Percentiles rank a stretch among this genome's conserved stretches.
phyloP scores from a whole-genome alignment of 2,329 filamentous ascomycete species.

The Neonectria ditissima region DNA sequence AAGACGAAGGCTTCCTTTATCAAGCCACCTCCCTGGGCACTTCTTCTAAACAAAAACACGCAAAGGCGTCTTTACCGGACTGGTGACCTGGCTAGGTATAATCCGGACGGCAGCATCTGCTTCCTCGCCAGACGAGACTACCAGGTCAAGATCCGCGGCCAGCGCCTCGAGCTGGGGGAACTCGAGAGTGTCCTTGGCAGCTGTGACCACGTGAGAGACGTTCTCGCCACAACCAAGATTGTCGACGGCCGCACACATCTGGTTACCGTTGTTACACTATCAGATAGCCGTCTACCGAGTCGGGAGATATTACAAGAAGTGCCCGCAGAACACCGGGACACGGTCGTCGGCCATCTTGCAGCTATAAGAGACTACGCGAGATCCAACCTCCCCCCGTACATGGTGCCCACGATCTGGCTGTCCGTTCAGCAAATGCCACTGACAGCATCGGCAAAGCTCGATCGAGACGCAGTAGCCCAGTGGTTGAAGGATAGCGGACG shows the following conservation, averaged over 20 bases:
- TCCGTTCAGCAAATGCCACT: slow-evolving; percentile 26
- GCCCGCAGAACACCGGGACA: neutral
- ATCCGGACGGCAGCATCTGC: slow-evolving; percentile 50
- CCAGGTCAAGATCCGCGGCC: slow-evolving; percentile 68
- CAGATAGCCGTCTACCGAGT: too few relatives aligned
- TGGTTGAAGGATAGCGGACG: slow-evolving; percentile 5
- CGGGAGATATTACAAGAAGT: neutral
- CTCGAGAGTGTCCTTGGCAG: slow-evolving; percentile 14
- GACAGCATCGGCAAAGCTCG: slow-evolving; percentile 31
- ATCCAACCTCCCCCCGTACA: slow-evolving; percentile 29
- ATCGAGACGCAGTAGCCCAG: slow-evolving; percentile 19
- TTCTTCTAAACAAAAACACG: slow-evolving; percentile 24
- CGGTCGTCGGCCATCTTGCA: slow-evolving; percentile 9
- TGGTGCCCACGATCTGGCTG: slow-evolving; percentile 35
- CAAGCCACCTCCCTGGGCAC: slow-evolving; percentile 43
- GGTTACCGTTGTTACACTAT: neutral
- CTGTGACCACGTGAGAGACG: too few relatives aligned
- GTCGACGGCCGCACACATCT: neutral
- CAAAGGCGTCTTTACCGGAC: slow-evolving; percentile 36
- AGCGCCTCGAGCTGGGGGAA: slow-evolving; percentile 58
- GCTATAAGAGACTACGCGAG: too few relatives aligned
- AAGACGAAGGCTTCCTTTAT: slow-evolving; percentile 45
- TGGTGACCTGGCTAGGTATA: slow-evolving; percentile 43
- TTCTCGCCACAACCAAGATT: too few relatives aligned
- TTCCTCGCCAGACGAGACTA: slow-evolving; percentile 64